phyloP scores from a whole-genome alignment of 345 rosid species.

The Acer campestre region DNA sequence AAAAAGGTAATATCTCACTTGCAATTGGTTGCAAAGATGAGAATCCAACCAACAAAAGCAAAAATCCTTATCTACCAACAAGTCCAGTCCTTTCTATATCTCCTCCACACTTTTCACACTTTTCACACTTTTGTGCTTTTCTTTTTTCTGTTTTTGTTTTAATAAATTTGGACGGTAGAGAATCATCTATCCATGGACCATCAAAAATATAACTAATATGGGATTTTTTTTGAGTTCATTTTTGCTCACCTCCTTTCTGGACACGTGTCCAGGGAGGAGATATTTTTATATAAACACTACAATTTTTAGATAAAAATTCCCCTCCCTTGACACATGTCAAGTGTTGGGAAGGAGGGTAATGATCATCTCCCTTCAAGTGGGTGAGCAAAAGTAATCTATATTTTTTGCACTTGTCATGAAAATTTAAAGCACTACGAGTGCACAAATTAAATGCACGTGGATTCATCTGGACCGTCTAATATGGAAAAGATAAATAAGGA shows the following conservation, averaged over 20 bases:
- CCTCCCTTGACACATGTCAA: too few relatives aligned
- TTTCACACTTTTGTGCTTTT: not conserved
- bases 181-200: slow-evolving; percentile 25
- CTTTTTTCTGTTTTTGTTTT: slow-evolving; percentile 1
- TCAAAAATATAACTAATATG: slow-evolving; percentile 1
- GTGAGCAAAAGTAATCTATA: too few relatives aligned
- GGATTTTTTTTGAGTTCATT: too few relatives aligned
- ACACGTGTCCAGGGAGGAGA: too few relatives aligned
- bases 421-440: not conserved
- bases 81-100: not conserved
- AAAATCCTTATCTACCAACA: not conserved
- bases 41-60: not conserved
- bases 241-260: too few relatives aligned
- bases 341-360: too few relatives aligned
- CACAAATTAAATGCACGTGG: slow-evolving; percentile 19
- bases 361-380: too few relatives aligned
- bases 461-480: slow-evolving; percentile 4
- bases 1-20: not conserved
- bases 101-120: not conserved
- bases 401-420: not conserved
- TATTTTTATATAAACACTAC: too few relatives aligned
- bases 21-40: too few relatives aligned
- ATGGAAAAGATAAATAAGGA: not conserved
- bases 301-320: too few relatives aligned
- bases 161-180: slow-evolving; percentile 11